phyloP scores from a whole-genome alignment of 2,329 filamentous ascomycete genomes.

The Huntiella omanensis region DNA sequence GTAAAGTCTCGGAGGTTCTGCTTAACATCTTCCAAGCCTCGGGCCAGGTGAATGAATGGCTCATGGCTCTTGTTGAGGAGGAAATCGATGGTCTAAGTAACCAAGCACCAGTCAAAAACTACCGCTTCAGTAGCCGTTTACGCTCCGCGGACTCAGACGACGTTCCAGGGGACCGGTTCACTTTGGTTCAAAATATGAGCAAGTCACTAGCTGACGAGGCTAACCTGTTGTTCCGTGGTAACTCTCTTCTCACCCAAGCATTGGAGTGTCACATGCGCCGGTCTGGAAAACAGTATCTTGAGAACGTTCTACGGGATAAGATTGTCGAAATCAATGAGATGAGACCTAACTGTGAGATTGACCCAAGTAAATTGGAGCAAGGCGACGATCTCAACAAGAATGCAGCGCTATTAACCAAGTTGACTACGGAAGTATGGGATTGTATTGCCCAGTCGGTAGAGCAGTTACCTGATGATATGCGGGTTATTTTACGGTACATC shows the following conservation, averaged over 20 bases:
- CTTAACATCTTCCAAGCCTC: conserved; percentile 93
- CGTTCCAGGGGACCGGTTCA: conserved; percentile 45
- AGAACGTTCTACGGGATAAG: conserved; percentile 71
- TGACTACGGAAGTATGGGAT: conserved; percentile 73
- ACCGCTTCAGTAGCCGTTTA: conserved; percentile 52
- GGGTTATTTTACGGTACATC: conserved; percentile 77
- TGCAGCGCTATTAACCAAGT: conserved; percentile 56
- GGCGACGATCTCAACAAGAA: conserved; percentile 61
- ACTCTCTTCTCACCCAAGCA: conserved; percentile 81
- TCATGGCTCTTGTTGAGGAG: conserved; percentile 83
- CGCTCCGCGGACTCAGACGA: conserved; percentile 52
- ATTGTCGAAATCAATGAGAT: conserved; percentile 76
- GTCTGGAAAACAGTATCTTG: conserved; percentile 79
- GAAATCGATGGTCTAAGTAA: conserved; percentile 88
- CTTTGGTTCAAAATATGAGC: conserved; percentile 57
- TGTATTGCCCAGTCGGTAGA: conserved; percentile 58
- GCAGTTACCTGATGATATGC: conserved; percentile 61
- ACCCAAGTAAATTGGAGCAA: conserved; percentile 57
- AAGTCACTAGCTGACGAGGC: conserved; percentile 71
- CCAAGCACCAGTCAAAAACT: conserved; percentile 55
- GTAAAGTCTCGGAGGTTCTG: conserved; percentile 65
- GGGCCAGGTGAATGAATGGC: conserved; percentile 67
- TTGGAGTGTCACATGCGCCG: conserved; percentile 92
- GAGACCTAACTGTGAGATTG: conserved; percentile 86
- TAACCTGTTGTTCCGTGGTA: conserved; percentile 86